These are phyloP conservation scores for Cutaneotrichosporon curvatum DNA, from an alignment of 1,284 basidiomycete species.

Conservation along the genomic window DNA sequence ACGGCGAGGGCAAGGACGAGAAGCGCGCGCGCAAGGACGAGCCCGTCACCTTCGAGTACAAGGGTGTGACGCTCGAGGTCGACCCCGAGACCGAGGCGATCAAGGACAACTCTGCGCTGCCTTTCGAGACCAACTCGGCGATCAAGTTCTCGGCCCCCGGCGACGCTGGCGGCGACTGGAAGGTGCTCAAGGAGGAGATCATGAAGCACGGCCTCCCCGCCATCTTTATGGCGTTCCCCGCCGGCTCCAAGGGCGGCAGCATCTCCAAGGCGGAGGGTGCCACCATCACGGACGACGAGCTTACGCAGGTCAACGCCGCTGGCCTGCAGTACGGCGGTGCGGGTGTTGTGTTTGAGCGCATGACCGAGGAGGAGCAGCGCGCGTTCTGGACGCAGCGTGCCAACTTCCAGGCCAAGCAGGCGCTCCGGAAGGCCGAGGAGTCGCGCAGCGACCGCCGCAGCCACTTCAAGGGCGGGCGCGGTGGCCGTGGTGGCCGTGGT, in stretches of 20 bases:
- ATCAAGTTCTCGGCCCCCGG: conserved; percentile 40
- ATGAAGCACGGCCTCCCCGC: conserved; percentile 29
- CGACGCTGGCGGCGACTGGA: conserved; percentile 44
- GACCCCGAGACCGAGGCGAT: conserved; percentile 57
- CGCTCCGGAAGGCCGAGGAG: conserved; percentile 53
- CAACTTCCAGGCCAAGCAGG: conserved; percentile 50
- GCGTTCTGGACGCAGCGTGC: conserved; percentile 69
- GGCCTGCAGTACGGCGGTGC: conserved; percentile 46
- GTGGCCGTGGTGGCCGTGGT: conserved; percentile 25
- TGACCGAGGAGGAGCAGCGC: conserved; percentile 57
- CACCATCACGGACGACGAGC: conserved; percentile 47
- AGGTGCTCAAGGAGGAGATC: conserved; percentile 46
- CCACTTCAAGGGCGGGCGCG: conserved; percentile 6
- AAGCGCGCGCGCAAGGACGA: conserved; percentile 51
- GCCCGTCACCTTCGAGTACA: conserved; percentile 49
- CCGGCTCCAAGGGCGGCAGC: conserved; percentile 43
- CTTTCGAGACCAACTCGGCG: conserved; percentile 46
- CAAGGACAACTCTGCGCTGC: conserved; percentile 37
- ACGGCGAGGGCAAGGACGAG: conserved; percentile 39
- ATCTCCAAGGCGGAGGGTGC: conserved; percentile 46
- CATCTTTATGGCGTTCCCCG: conserved; percentile 42
- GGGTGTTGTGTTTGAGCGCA: conserved; percentile 31
- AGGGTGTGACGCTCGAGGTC: conserved; percentile 59
- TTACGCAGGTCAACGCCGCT: conserved; percentile 46
- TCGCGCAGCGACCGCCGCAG: background rate